Evolutionary conservation across 805 yeast species (phyloP), one percentile per base, ranked within the genome.

Genomic region (Ogataea neopini): DNA sequence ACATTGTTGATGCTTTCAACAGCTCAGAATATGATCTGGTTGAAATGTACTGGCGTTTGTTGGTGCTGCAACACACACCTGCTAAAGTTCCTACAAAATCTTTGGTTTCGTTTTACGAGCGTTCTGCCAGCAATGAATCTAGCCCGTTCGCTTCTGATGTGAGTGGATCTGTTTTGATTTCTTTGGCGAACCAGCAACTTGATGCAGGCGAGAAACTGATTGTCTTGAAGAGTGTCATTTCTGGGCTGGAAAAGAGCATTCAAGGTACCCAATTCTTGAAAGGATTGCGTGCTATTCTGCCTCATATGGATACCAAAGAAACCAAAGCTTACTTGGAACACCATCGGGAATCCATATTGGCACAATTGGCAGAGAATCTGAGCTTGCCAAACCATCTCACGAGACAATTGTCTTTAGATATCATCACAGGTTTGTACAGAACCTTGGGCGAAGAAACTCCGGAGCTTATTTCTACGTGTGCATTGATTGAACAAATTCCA

Each of bases 401-500:
- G 8, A 77, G 92, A 56, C 65, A 69, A 30, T 68, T 61, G 14
- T 69, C 91, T 5, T 51, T 65, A 14, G 52, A 53, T 50, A 40
- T 58, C 1, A 67, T 84, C n/a, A 67, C 73, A n/a, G 60, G 81
- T 29, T 56, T 84, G 4, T 61, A 64, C 3, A 58, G 66, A 0
- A 54, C 74, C 10, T 44, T 63, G 26, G 57, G 60, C 20, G 50
- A 44, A 9, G 55, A 53, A 19, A 48, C 50, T 6, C 64, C 66
- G 4, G 62, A 56, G 22, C 43, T 56, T 1, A 41, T 65, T 15
- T 45, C 46, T n/a, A 80, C 77, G 43, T 77, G 84, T 50, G 67
- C 74, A 43, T 58, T 79, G 2, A 77, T 91, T 40, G 97, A 89
- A 62, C 80, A 82, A 48, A 76, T 84, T 6, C 96, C 96, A 0